These are phyloP conservation scores for Fusarium foetens DNA, from an alignment of 2,329 filamentous ascomycete genomes.

Conservation along the genomic window DNA sequence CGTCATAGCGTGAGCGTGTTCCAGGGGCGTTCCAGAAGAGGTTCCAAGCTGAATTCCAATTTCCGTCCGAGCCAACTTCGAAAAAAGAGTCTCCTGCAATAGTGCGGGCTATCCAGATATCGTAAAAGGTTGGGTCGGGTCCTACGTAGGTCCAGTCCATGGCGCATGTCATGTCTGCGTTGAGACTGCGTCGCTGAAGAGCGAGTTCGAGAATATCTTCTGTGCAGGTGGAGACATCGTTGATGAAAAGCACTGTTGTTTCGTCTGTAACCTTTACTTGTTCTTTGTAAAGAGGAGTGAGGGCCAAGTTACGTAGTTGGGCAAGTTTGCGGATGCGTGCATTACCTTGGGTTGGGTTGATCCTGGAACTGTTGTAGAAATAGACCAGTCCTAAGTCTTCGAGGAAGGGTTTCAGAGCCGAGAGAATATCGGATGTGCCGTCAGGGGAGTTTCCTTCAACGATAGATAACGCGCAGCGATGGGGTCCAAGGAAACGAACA, in stretches of 20 bases:
- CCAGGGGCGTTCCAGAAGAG: slow-evolving; percentile 61
- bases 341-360: slow-evolving; percentile 55
- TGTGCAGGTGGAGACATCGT: slow-evolving; percentile 62
- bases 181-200: slow-evolving; percentile 57
- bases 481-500: slow-evolving; percentile 60
- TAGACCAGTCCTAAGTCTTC: slow-evolving; percentile 53
- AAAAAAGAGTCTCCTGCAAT: slow-evolving; percentile 67
- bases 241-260: slow-evolving; percentile 62
- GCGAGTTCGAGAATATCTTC: slow-evolving; percentile 68
- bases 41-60: slow-evolving; percentile 60
- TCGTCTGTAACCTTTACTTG: slow-evolving; percentile 44
- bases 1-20: slow-evolving; percentile 48
- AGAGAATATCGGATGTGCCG: slow-evolving; percentile 62
- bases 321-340: slow-evolving; percentile 60
- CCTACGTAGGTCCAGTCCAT: slow-evolving; percentile 67
- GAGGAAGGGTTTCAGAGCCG: slow-evolving; percentile 53
- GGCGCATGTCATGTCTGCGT: slow-evolving; percentile 66
- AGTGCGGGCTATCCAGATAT: slow-evolving; percentile 65
- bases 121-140: slow-evolving; percentile 62
- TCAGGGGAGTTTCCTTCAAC: slow-evolving; percentile 66
- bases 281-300: slow-evolving; percentile 56
- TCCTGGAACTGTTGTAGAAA: slow-evolving; percentile 53
- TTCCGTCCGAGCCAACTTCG: slow-evolving; percentile 59
- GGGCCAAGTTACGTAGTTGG: slow-evolving; percentile 62
- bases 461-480: slow-evolving; percentile 63